Conservation (phyloP, 306 rosid genomes). For the Quercus cerris region DNA sequence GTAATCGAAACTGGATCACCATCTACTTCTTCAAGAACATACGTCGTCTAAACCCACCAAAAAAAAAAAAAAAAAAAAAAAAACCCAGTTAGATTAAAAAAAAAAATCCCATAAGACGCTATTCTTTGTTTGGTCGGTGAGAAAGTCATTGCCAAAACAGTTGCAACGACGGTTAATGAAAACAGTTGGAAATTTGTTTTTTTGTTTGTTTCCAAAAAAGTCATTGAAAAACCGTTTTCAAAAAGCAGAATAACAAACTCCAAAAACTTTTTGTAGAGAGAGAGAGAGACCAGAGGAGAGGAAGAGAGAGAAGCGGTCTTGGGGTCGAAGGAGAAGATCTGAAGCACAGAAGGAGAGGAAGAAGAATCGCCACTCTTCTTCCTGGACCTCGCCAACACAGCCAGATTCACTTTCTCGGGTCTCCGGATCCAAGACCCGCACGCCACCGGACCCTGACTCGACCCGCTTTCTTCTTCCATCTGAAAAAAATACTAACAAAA, state of each 20-base stretch:
- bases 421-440: slow-evolving; percentile 94
- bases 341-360: slow-evolving; percentile 51
- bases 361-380: slow-evolving; percentile 38
- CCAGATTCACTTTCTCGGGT: slow-evolving; percentile 65
- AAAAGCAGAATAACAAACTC: too few species aligned
- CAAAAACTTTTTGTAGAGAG: not conserved
- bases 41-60: slow-evolving; percentile 42
- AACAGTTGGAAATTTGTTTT: too few species aligned
- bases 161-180: too few species aligned
- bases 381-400: slow-evolving; percentile 56
- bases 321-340: slow-evolving; percentile 76
- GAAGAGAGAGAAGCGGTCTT: slow-evolving; percentile 60
- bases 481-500: too few species aligned
- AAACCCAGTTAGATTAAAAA: not conserved
- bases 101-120: not conserved
- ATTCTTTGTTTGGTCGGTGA: not conserved
- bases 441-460: slow-evolving; percentile 60
- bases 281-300: slow-evolving; percentile 60
- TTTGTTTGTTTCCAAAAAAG: too few species aligned
- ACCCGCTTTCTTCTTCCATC: slow-evolving; percentile 58
- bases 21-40: slow-evolving; percentile 78
- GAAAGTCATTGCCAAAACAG: too few species aligned
- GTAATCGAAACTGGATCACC: slow-evolving; percentile 76
- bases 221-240: too few species aligned
- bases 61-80: not conserved